phyloP scores from a whole-genome alignment of 2,329 filamentous ascomycete genomes.

The Onygena corvina region DNA sequence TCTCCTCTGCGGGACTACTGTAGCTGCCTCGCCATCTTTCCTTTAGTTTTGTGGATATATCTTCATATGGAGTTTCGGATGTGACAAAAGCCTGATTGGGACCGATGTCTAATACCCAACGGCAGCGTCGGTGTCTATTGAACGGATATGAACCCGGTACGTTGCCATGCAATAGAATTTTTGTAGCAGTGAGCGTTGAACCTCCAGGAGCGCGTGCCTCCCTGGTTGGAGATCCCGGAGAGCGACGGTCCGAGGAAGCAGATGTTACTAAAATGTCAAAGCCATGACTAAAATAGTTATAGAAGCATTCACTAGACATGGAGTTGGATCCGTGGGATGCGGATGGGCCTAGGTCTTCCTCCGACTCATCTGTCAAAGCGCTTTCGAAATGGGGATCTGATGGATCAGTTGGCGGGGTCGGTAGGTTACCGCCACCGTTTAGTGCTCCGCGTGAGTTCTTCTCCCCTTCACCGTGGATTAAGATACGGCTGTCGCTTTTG shows the following conservation, averaged over 20 bases:
- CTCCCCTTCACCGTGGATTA: slow-evolving; percentile 52
- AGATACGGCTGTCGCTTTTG: slow-evolving; percentile 78
- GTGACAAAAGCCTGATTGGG: slow-evolving; percentile 40
- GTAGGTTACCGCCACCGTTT: neutral
- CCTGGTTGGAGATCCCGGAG: slow-evolving; percentile 39
- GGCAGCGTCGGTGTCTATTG: slow-evolving; percentile 79
- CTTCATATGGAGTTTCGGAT: slow-evolving; percentile 68
- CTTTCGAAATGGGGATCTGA: slow-evolving; percentile 59
- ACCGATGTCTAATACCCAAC: slow-evolving; percentile 60
- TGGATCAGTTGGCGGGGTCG: slow-evolving; percentile 46
- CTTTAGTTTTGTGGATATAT: slow-evolving; percentile 57
- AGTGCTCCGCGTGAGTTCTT: neutral
- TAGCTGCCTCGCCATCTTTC: slow-evolving; percentile 59
- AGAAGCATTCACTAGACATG: slow-evolving; percentile 56
- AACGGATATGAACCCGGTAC: slow-evolving; percentile 93
- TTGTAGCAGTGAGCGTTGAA: slow-evolving; percentile 69
- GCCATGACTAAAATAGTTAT: slow-evolving; percentile 93
- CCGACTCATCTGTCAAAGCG: slow-evolving; percentile 57
- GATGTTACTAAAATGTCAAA: slow-evolving; percentile 84
- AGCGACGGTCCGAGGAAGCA: slow-evolving; percentile 50
- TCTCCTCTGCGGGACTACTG: slow-evolving; percentile 43
- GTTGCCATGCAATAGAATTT: slow-evolving; percentile 88
- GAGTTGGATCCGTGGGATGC: slow-evolving; percentile 49
- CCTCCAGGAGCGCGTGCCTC: slow-evolving; percentile 16
- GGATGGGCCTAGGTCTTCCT: slow-evolving; percentile 43